Evolutionary conservation across 176 grass and related monocot species (phyloP), one percentile per base, ranked within the genome.

Genomic region (Dactylis glomerata): DNA sequence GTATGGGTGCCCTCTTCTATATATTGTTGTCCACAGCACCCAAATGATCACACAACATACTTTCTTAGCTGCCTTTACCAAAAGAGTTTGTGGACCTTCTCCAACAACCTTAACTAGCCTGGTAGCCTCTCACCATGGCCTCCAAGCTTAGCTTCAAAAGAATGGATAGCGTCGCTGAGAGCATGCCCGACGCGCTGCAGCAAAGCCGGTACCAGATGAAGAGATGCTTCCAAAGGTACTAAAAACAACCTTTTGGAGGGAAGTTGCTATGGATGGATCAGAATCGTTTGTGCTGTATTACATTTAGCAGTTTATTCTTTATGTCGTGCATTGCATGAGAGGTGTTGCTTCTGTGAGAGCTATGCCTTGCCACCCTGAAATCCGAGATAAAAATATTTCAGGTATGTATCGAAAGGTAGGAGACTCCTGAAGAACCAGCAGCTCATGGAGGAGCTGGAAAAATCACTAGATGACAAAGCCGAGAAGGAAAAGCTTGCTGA

Each of bases 201-300:
- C 86, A 94, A 61, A 96, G 93, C 79, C 89, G 96, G 34, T 99
- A 99, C 83, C 96, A 96, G 89, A 99, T 99, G 96, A 99, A 99
- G 81, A 82, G 84, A 61, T 96, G 93, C 86, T 95, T 99, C 55
- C 68, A 87, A 30, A 79, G 93, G 88, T 96, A 86, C 7, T 59
- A 5, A 7, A 54, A 76, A 8, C 1, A 2, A 55, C 62, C 22
- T 63, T 34, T 32, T n/a, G n/a, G n/a, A n/a, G n/a, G 17, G 22
- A 64, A 62, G 32, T 20, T 38, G 61, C n/a, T 32, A 31, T 73
- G 8, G 23, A 50, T 70, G 34, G 22, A 71, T 70, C 27, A 19
- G 7, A 36, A 12, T 20, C 51, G 28, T 52, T n/a, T 28, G 54
- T 50, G 26, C 0, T 73, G 23, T 28, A 16, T 51, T 75, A 20